Percentiles rank a stretch among this genome's conserved stretches.
These are phyloP conservation scores for Clonostachys rhizophaga DNA, from an alignment of 2,329 filamentous ascomycete species.

Conservation along the genomic window DNA sequence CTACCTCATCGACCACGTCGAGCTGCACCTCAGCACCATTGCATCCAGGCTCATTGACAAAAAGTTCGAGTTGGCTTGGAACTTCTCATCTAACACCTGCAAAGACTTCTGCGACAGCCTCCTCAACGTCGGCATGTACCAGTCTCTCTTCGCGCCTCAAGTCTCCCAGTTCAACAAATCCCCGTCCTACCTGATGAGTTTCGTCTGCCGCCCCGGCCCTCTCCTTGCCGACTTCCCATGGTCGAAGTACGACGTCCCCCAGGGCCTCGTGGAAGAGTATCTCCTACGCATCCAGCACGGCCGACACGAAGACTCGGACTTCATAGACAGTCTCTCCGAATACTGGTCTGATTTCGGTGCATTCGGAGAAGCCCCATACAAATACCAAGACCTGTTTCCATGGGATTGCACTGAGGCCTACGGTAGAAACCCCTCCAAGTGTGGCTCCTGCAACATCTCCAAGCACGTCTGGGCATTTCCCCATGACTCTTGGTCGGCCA, in stretches of 20 bases:
- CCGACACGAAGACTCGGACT: slow-evolving; percentile 30
- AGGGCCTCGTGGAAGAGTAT: slow-evolving; percentile 35
- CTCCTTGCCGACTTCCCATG: slow-evolving; percentile 14
- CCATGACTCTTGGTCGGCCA: slow-evolving; percentile 36
- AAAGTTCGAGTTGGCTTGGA: slow-evolving; percentile 19
- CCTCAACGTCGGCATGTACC: slow-evolving; percentile 21
- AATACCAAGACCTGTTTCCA: slow-evolving; percentile 35
- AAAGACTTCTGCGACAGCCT: slow-evolving; percentile 27
- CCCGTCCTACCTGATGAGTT: slow-evolving; percentile 29
- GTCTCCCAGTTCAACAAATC: neutral
- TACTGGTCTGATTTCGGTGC: slow-evolving; percentile 41
- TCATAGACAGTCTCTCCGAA: slow-evolving; percentile 34
- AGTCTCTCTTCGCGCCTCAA: slow-evolving; percentile 12
- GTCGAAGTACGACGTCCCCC: slow-evolving; percentile 28
- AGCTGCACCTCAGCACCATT: no score
- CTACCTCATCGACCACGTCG: neutral
- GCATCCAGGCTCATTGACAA: slow-evolving; percentile 6
- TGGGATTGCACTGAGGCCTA: slow-evolving; percentile 43
- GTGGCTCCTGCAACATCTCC: slow-evolving; percentile 32
- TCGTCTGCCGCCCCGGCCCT: slow-evolving; percentile 22
- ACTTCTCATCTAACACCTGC: slow-evolving; percentile 24
- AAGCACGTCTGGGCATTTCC: slow-evolving; percentile 40
- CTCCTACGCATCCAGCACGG: slow-evolving; percentile 30
- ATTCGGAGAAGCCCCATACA: slow-evolving; percentile 29
- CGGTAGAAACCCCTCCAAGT: slow-evolving; percentile 24